Conservation (phyloP, 2,329 filamentous ascomycete genomes). For the Calonectria leucothoes region DNA sequence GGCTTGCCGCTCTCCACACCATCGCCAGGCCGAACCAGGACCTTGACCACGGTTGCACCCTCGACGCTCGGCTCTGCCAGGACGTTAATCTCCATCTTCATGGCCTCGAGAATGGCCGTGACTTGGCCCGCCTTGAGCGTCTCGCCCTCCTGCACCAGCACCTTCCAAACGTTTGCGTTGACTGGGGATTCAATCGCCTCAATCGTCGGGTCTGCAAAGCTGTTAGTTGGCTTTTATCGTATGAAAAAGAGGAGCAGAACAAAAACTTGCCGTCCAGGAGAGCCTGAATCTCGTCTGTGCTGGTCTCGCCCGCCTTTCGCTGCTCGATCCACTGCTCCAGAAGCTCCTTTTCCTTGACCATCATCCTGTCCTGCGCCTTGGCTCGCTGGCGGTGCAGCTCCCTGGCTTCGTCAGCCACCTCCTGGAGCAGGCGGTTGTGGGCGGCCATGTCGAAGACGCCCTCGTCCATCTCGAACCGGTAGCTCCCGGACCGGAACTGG, state of each 20-base stretch:
- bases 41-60: conserved; percentile 12
- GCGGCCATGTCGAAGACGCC: conserved; percentile 44
- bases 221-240: conserved; percentile 18
- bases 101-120: conserved; percentile 63
- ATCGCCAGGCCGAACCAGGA: conserved; percentile 19
- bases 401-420: conserved; percentile 40
- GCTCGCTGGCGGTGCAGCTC: conserved; percentile 8
- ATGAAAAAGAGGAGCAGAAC: neutral
- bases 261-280: conserved; percentile 20
- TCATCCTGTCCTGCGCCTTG: conserved; percentile 16
- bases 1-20: conserved; percentile 24
- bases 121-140: conserved; percentile 34
- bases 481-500: conserved; percentile 46
- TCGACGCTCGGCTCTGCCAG: conserved; percentile 12
- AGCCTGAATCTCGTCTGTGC: conserved; percentile 20
- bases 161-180: conserved; percentile 65
- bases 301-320: conserved; percentile 23
- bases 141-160: conserved; percentile 57
- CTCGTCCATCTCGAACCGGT: conserved; percentile 46
- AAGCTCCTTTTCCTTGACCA: conserved; percentile 39
- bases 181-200: conserved; percentile 23
- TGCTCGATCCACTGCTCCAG: conserved; percentile 45
- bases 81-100: conserved; percentile 65
- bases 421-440: conserved; percentile 40
- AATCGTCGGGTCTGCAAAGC: conserved; percentile 20